Percentiles rank a stretch among this genome's conserved stretches.
Conservation (phyloP, 306 rosid species). For the Mimosa bimucronata region DNA sequence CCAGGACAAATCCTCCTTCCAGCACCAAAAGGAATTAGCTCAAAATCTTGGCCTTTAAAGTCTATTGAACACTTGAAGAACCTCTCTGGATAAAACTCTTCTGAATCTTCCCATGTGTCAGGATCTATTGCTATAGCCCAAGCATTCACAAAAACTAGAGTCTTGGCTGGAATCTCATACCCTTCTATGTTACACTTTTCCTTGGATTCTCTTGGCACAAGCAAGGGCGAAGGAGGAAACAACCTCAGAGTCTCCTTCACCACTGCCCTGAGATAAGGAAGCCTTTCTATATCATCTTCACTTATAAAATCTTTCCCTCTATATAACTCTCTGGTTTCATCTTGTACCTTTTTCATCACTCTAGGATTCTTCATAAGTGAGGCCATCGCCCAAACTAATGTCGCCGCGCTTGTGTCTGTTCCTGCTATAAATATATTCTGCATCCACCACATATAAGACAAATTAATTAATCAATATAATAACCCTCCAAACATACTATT, state of each 20-base stretch:
- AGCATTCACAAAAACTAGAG: slow-evolving; percentile 35
- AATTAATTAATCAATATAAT: not conserved
- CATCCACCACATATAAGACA: not conserved
- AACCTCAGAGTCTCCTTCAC: slow-evolving; percentile 46
- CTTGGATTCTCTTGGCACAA: slow-evolving; percentile 42
- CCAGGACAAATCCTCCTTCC: slow-evolving; percentile 50
- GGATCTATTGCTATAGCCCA: slow-evolving; percentile 51
- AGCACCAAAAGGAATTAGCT: slow-evolving; percentile 41
- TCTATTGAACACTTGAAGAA: slow-evolving; percentile 29
- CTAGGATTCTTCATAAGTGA: slow-evolving; percentile 34
- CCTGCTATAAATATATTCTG: slow-evolving; percentile 49
- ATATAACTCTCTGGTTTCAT: slow-evolving; percentile 25
- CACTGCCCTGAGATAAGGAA: slow-evolving; percentile 39
- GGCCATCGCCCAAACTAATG: slow-evolving; percentile 42
- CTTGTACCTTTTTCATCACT: slow-evolving; percentile 39
- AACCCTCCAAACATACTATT: not conserved
- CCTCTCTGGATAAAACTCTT: slow-evolving; percentile 43
- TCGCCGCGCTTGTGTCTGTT: slow-evolving; percentile 38
- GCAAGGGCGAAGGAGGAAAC: slow-evolving; percentile 43
- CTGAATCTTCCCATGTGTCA: slow-evolving; percentile 35
- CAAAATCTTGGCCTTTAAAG: slow-evolving; percentile 39
- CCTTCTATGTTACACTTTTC: slow-evolving; percentile 36
- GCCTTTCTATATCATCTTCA: slow-evolving; percentile 44
- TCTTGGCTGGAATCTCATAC: slow-evolving; percentile 39
- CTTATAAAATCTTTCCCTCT: slow-evolving; percentile 30